Conservation (phyloP, 23 red algal genomes). For the Gracilaria caudata region DNA sequence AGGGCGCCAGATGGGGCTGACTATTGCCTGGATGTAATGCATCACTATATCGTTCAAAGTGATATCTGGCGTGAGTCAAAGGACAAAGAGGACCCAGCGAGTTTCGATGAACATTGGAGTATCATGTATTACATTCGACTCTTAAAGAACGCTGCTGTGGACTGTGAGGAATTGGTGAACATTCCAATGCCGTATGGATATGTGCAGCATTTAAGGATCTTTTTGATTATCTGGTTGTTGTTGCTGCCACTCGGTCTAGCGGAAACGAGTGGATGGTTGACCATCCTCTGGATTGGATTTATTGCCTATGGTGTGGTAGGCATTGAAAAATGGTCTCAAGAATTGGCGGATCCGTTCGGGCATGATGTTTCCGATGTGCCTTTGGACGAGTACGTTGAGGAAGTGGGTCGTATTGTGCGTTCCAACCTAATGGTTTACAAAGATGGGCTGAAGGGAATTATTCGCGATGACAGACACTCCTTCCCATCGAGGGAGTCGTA, state of each 20-base stretch:
- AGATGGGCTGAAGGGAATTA: neutral
- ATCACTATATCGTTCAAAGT: slow-evolving; percentile 9
- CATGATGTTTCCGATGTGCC: slow-evolving; percentile 44
- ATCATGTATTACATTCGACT: neutral
- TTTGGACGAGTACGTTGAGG: neutral
- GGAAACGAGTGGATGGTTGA: slow-evolving; percentile 45
- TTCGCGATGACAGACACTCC: neutral
- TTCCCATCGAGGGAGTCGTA: neutral
- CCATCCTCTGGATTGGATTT: slow-evolving; percentile 48
- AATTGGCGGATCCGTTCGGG: slow-evolving; percentile 48
- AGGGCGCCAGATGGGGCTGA: neutral
- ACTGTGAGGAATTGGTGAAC: slow-evolving; percentile 9
- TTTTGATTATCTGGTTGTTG: slow-evolving; percentile 48
- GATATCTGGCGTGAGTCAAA: neutral
- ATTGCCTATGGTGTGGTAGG: slow-evolving; percentile 57
- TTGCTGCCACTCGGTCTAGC: slow-evolving; percentile 44
- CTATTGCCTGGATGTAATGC: slow-evolving; percentile 48
- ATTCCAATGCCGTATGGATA: slow-evolving; percentile 50
- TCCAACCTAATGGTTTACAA: slow-evolving; percentile 12
- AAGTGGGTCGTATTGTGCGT: neutral
- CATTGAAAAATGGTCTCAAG: slow-evolving; percentile 34
- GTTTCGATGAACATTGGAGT: slow-evolving; percentile 22
- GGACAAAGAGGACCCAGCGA: neutral
- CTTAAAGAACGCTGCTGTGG: neutral
- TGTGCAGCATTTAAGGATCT: slow-evolving; percentile 42